Evolutionary conservation across 805 yeast genomes (phyloP).

Genomic region (Blastobotrys attinorum): DNA sequence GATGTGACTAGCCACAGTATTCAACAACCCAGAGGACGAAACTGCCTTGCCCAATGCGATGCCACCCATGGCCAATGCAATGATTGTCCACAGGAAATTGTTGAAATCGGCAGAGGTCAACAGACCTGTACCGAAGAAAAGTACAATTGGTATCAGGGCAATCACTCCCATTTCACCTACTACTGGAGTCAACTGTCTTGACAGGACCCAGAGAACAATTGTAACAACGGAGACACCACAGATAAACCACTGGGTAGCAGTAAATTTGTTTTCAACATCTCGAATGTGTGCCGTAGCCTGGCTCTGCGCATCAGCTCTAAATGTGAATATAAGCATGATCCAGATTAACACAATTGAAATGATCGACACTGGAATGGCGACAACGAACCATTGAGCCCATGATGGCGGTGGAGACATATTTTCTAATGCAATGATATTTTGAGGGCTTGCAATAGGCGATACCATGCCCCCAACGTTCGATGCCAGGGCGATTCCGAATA

Average conservation of each 20-base stretch:
- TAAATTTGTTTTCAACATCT: slow-evolving; percentile 57
- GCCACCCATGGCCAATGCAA: slow-evolving; percentile 96
- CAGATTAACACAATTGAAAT: slow-evolving; percentile 62
- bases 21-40: slow-evolving; percentile 77
- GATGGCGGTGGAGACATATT: slow-evolving; percentile 75
- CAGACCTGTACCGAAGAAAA: slow-evolving; percentile 88
- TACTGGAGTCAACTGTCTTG: slow-evolving; percentile 58
- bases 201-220: slow-evolving; percentile 82
- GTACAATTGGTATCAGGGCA: slow-evolving; percentile 79
- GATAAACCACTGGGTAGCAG: slow-evolving; percentile 68
- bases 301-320: slow-evolving; percentile 43
- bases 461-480: slow-evolving; percentile 96
- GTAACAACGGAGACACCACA: slow-evolving; percentile 59
- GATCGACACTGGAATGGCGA: slow-evolving; percentile 72
- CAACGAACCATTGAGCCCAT: slow-evolving; percentile 92
- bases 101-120: slow-evolving; percentile 86
- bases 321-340: slow-evolving; percentile 59
- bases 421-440: slow-evolving; percentile 83
- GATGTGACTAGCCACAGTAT: slow-evolving; percentile 66
- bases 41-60: slow-evolving; percentile 93
- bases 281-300: slow-evolving; percentile 47
- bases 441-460: slow-evolving; percentile 96
- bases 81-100: slow-evolving; percentile 94
- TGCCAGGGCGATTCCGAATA: slow-evolving; percentile 87
- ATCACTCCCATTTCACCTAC: slow-evolving; percentile 98